Evolutionary conservation across 306 rosid species (phyloP), one percentile per base, ranked within the genome.

Genomic region (Ceratonia siliqua): DNA sequence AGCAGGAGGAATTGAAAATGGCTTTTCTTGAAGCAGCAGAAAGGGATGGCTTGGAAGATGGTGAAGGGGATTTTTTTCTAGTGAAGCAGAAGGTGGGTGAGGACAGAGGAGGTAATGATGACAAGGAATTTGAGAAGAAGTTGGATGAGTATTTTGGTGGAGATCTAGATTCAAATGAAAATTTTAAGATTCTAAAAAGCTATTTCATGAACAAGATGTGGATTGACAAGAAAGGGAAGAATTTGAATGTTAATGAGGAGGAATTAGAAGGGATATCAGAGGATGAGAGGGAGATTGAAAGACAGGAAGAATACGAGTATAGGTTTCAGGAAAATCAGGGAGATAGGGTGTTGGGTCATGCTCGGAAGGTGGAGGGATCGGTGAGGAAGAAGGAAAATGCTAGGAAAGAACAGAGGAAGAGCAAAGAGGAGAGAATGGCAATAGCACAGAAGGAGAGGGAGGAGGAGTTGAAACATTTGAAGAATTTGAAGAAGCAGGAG

Each of bases 401-500:
- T 0, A 90, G 97, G 82, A 92, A 87, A 80, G 92, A 91, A 79
- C 96, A 90, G 85, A 82, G 99, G 73, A 90, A 87, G 86, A 88
- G 81, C 67, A 94, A 92, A 83, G 95, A 94, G 72, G 96, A 94
- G 85, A 90, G 96, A 75, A 86, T 85, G 90, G 96, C 87, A 83
- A 81, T 84, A 65, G 92, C 88, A 6, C 87, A 81, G 82, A 75
- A 84, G 74, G 97, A 89, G 88, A 87, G 93, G 87, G 93, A 92
- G 81, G 97, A 90, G 86, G 99, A 94, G 76, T 74, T 94, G 87
- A 92, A 90, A 59, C 93, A 82, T 79, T 77, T 92, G 62, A 94
- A 92, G 78, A 94, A 94, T 85, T 79, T 90, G 87, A 94, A 92
- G 88, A 92, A 88, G 87, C 90, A 94, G 77, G 97, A 94, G 83